Percentiles rank a stretch among this genome's conserved stretches.
These are phyloP conservation scores for Aspergillus amoenus DNA, from an alignment of 2,329 filamentous ascomycete genomes.

Conservation along the genomic window DNA sequence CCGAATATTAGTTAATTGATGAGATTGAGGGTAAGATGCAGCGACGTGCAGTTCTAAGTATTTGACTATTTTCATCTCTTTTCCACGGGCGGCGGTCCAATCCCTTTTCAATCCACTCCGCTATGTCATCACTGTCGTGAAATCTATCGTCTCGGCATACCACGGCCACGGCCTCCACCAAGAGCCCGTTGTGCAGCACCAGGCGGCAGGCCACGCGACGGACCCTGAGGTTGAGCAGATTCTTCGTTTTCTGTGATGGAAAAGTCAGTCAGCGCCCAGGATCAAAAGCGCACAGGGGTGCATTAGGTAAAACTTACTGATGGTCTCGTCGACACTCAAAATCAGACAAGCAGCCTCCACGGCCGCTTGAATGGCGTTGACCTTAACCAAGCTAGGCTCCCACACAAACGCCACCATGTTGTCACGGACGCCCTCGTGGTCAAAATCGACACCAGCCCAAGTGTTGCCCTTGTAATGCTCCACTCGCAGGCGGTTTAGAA, in stretches of 20 bases:
- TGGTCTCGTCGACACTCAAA: constrained; percentile 94
- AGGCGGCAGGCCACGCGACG: constrained; percentile 70
- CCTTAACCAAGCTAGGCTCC: constrained; percentile 94
- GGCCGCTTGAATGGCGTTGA: constrained; percentile 94
- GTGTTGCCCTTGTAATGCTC: constrained; percentile 91
- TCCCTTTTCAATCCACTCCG: not conserved
- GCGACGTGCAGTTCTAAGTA: constrained; percentile 10
- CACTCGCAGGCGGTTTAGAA: constrained; percentile 91
- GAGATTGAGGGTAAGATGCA: constrained; percentile 7
- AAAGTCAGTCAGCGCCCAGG: not conserved
- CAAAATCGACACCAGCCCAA: constrained; percentile 96
- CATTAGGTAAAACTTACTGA: constrained; percentile 58
- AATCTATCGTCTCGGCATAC: constrained; percentile 65
- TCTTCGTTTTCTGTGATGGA: constrained; percentile 74
- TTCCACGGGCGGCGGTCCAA: not conserved
- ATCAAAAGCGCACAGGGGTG: not conserved
- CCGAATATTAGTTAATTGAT: not conserved
- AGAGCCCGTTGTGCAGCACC: constrained; percentile 87
- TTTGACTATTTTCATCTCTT: constrained; percentile 11
- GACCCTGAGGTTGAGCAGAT: constrained; percentile 78
- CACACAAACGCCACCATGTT: constrained; percentile 96
- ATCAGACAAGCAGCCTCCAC: constrained; percentile 96
- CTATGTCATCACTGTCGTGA: not conserved
- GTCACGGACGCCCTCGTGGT: constrained; percentile 85
- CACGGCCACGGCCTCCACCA: constrained; percentile 78